phyloP scores from a whole-genome alignment of 306 rosid species.

The Arachis hypogaea region DNA sequence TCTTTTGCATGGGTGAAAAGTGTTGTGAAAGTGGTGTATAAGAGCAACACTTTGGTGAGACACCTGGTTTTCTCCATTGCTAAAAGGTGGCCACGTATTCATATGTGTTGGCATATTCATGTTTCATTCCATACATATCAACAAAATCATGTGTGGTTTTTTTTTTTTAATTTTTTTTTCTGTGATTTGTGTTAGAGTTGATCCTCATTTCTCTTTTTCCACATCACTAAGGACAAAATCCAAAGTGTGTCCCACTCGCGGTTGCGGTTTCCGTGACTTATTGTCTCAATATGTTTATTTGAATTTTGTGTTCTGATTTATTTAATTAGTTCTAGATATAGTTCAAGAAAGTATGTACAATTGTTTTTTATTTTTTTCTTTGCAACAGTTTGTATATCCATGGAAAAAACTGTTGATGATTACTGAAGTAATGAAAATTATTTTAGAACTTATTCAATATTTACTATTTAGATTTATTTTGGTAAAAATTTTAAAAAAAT shows the following conservation, averaged over 20 bases:
- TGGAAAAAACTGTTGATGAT: too few relatives aligned
- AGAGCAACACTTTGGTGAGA: conserved; percentile 38
- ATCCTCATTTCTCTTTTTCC: conserved; percentile 16
- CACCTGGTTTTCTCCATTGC: conserved; percentile 53
- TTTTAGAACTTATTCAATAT: background rate
- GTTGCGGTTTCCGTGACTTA: conserved; percentile 31
- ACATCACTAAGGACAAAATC: conserved; percentile 33
- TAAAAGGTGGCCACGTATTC: conserved; percentile 51
- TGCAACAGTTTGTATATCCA: background rate
- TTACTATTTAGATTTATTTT: too few relatives aligned
- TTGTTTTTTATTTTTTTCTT: background rate
- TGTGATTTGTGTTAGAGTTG: conserved; percentile 4
- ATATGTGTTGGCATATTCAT: conserved; percentile 36
- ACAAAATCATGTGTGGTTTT: conserved; percentile 1
- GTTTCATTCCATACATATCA: conserved; percentile 1
- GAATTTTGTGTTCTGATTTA: conserved; percentile 18
- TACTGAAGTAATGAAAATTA: too few relatives aligned
- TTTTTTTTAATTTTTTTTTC: background rate
- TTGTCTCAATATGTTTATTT: conserved; percentile 10
- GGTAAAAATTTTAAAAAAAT: too few relatives aligned
- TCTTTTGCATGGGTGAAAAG: conserved; percentile 68
- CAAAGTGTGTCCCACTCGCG: conserved; percentile 10
- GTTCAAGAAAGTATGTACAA: background rate
- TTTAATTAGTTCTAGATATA: background rate
- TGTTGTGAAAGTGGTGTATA: conserved; percentile 45